Evolutionary conservation across 2,329 filamentous ascomycete species (phyloP).

Genomic region (Aspergillus floridensis): DNA sequence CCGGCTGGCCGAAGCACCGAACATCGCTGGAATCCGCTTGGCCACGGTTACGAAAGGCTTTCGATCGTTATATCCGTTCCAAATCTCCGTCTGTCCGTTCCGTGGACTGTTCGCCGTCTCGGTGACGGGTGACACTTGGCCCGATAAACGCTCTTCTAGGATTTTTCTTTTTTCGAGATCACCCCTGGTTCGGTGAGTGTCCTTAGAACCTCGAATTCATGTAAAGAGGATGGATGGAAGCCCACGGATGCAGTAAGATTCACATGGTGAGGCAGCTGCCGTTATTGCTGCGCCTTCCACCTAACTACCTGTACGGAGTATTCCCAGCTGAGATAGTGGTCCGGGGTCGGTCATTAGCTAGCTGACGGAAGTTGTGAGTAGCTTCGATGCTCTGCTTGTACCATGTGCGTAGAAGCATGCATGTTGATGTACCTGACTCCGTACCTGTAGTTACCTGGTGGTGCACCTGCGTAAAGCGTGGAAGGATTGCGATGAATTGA

Average conservation of each 20-base stretch:
- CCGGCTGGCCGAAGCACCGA: constrained; percentile 12
- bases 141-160: no score
- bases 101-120: neutral
- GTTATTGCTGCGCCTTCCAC: neutral
- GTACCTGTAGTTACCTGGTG: neutral
- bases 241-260: neutral
- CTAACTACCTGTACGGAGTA: neutral
- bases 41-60: constrained; percentile 3
- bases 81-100: neutral
- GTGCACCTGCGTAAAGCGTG: no score
- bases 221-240: neutral
- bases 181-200: neutral
- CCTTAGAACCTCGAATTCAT: neutral
- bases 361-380: neutral
- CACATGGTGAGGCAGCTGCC: neutral
- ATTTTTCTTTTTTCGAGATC: neutral
- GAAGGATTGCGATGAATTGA: no score
- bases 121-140: neutral
- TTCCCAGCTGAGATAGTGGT: neutral
- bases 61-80: neutral
- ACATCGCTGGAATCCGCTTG: constrained; percentile 9
- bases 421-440: neutral
- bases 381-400: neutral
- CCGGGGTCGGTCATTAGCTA: neutral
- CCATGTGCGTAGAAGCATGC: neutral